phyloP scores from a whole-genome alignment of 305 asterid genomes.

The Striga hermonthica region DNA sequence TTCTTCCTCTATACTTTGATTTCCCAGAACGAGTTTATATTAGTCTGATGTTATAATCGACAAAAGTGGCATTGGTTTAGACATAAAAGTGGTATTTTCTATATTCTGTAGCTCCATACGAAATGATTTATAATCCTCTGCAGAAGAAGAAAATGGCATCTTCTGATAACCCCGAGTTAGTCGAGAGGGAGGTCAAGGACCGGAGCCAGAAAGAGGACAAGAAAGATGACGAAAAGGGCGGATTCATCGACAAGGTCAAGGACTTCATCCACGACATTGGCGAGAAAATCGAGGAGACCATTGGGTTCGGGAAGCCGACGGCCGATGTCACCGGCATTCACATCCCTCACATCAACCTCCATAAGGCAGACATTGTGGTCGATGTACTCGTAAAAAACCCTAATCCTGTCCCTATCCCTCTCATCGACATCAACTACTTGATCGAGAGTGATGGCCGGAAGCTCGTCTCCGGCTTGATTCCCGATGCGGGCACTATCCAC shows the following conservation, averaged over 20 bases:
- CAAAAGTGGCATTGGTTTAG: too few relatives aligned
- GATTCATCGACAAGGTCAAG: conserved; percentile 78
- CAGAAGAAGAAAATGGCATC: conserved; percentile 48
- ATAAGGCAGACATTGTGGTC: conserved; percentile 71
- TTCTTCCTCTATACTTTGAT: too few relatives aligned
- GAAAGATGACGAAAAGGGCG: conserved; percentile 60
- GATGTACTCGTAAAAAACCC: conserved; percentile 79
- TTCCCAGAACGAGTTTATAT: too few relatives aligned
- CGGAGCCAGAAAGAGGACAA: conserved; percentile 49
- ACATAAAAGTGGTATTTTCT: too few relatives aligned
- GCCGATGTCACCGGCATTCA: conserved; percentile 83
- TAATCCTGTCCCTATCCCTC: conserved; percentile 92
- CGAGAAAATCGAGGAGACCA: conserved; percentile 84
- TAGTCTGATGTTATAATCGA: too few relatives aligned
- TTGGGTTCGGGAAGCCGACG: conserved; percentile 90
- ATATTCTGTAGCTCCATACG: too few relatives aligned
- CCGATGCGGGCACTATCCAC: conserved; percentile 94
- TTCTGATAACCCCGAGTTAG: conserved; percentile 47
- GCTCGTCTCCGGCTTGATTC: conserved; percentile 82
- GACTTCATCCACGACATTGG: conserved; percentile 78
- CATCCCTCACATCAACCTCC: conserved; percentile 69
- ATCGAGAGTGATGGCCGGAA: conserved; percentile 90
- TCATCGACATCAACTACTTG: conserved; percentile 79
- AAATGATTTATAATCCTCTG: too few relatives aligned
- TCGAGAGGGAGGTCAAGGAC: conserved; percentile 47